Conservation (phyloP, 208 protist genomes). For the Wallacemonas sp. region DNA sequence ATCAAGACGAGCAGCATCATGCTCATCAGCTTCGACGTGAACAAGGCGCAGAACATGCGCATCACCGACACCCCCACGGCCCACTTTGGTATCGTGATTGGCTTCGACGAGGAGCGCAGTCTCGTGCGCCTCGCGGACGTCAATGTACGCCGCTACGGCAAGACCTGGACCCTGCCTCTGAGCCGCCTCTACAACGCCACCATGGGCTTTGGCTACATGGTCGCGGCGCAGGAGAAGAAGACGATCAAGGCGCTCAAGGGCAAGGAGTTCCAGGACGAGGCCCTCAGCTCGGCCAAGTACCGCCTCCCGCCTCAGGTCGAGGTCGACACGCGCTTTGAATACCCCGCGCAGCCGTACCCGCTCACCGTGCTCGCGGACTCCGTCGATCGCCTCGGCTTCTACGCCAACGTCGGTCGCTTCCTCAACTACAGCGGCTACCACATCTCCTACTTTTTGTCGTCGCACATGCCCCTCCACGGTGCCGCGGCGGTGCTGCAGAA, state of each 20-base stretch:
- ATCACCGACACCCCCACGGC: slow-evolving; percentile 56
- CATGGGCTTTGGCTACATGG: slow-evolving; percentile 91
- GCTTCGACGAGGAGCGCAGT: slow-evolving; percentile 68
- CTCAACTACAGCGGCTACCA: slow-evolving; percentile 88
- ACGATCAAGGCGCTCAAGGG: slow-evolving; percentile 66
- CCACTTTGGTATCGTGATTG: slow-evolving; percentile 90
- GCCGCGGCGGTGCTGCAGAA: slow-evolving; percentile 71
- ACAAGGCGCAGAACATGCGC: slow-evolving; percentile 79
- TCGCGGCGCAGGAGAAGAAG: slow-evolving; percentile 70
- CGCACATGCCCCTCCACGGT: slow-evolving; percentile 74
- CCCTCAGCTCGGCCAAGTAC: slow-evolving; percentile 63
- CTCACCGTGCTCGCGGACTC: slow-evolving; percentile 89
- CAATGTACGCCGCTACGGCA: slow-evolving; percentile 88
- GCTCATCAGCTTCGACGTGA: slow-evolving; percentile 89
- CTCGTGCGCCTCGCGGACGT: slow-evolving; percentile 88
- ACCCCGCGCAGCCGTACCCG: slow-evolving; percentile 75
- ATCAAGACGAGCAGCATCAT: slow-evolving; percentile 78
- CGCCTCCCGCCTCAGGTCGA: slow-evolving; percentile 56
- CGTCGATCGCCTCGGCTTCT: slow-evolving; percentile 76
- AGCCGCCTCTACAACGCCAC: slow-evolving; percentile 76
- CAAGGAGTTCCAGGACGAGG: slow-evolving; percentile 53
- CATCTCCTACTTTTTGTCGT: slow-evolving; percentile 86
- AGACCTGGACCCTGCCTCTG: slow-evolving; percentile 87
- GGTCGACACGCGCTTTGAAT: slow-evolving; percentile 79
- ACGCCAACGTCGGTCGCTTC: slow-evolving; percentile 76